A percentile compares a stretch with the other conserved stretches of the same genome.
Evolutionary conservation across 768 basidiomycete species (phyloP).

Genomic region (Boletus rufocinnamomeus): DNA sequence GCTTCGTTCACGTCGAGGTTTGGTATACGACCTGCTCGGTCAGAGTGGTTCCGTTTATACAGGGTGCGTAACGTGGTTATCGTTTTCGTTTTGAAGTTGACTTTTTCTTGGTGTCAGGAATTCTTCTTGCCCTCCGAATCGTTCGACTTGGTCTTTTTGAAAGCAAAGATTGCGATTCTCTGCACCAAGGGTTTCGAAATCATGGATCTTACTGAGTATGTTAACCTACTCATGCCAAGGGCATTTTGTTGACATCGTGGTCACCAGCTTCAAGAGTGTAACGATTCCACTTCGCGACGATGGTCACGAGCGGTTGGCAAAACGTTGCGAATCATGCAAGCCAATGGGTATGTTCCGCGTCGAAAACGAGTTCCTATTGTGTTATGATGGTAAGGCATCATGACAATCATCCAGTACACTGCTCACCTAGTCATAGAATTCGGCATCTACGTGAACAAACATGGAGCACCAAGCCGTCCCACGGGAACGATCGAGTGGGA

Average conservation of each 20-base stretch:
- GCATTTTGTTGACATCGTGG: neutral
- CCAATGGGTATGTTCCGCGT: conserved; percentile 91
- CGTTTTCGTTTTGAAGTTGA: neutral
- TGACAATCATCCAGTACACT: neutral
- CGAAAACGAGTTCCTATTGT: conserved; percentile 87
- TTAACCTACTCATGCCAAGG: neutral
- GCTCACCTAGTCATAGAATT: conserved; percentile 57
- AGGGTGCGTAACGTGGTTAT: conserved; percentile 45
- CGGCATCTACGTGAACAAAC: conserved; percentile 88
- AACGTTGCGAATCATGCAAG: conserved; percentile 76
- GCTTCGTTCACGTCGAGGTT: conserved; percentile 72
- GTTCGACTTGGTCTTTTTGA: conserved; percentile 88
- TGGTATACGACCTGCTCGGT: conserved; percentile 75
- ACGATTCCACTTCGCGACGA: conserved; percentile 87
- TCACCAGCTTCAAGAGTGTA: conserved; percentile 74
- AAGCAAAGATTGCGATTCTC: conserved; percentile 89
- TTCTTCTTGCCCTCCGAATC: conserved; percentile 94
- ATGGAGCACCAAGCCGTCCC: conserved; percentile 80
- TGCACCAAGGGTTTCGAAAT: conserved; percentile 96
- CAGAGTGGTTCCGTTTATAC: conserved; percentile 95
- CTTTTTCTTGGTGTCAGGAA: conserved; percentile 46
- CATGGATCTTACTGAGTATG: conserved; percentile 93
- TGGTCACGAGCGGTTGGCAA: conserved; percentile 67
- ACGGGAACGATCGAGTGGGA: conserved; percentile 90
- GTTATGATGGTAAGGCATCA: conserved; percentile 73